Base-by-base conservation (phyloP, 306 rosid genomes). In the Vachellia pachyceras region DNA sequence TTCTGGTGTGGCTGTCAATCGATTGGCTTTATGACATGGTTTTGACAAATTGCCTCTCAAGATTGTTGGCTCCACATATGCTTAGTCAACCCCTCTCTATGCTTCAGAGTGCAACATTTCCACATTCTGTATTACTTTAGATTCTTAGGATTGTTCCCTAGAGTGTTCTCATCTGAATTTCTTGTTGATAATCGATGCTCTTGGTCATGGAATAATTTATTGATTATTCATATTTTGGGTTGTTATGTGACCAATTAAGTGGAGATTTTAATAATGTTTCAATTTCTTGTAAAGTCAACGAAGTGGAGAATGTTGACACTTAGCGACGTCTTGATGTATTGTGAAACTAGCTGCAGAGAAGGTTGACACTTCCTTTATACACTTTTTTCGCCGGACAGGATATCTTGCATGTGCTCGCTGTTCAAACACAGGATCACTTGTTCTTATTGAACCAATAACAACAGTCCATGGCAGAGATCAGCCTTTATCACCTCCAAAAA, bases 391-490 rank as follows among this genome's bases (percentile, higher is more conserved):
- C 73, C n/a, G n/a, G 55, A 57, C 80, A 93, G 98, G 99, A 61
- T 95, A 95, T 88, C 95, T 95, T 73, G 97, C 99, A 40, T 91
- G 99, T 45, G 98, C 99, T 41, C 98, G 99, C 15, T 95, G 99
- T 85, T 95, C 97, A 79, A 93, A 57, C 89, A 90, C 92, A 0
- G 97, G 97, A 61, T 74, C 97, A 18, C 90, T 93, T 35, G 88
- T 91, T 82, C 90, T 91, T 78, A 87, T 88, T 22, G 94, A 93
- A 84, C 91, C 97, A 3, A 79, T 93, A 76, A 90, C 94, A 47
- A 23, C 90, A 10, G 15, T 86, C 36, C 84, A 79, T 44, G 97
- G 94, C 17, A 73, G 84, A 61, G 52, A 86, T 81, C 89, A 78
- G 79, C 97, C 95, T 71, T 82, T 93, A 18, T 82, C 92, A 5